Evolutionary conservation across 2,329 filamentous ascomycete genomes (phyloP), one percentile per base, ranked within the genome.

Genomic region (Ampelomyces quisqualis): DNA sequence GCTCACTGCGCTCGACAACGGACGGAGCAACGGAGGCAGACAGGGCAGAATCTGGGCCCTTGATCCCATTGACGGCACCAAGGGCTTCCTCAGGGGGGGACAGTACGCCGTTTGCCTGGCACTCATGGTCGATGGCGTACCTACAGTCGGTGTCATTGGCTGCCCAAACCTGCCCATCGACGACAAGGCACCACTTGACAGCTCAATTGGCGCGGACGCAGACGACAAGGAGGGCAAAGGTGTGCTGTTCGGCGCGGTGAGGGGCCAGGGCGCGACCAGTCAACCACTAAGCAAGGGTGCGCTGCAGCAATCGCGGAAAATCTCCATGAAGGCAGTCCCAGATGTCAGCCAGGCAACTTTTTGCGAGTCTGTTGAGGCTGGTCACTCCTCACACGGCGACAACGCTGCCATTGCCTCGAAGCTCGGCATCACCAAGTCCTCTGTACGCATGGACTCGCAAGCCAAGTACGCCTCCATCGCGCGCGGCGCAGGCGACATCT

Each of bases 391-490:
- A 42, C 94, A 98, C 71, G 82, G 81, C 56, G 88, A 96, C 69
- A 88, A 95, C 57, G 88, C 86, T 24, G 77, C 82, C 56, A 94
- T 98, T 62, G 89, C 93, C 5, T 72, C 81, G 59, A 86, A 83
- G 63, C 80, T 98, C 5, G 90, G 90, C 39, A 95, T 98, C 69
- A 91, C 86, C 15, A 83, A 82, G 58, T 82, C 86, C n/a, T 90
- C 86, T 55, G 90, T 98, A 45, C 82, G 91, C 52, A 93, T 98
- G 86, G 93, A 98, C 73, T 95, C 88, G 37, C 93, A 98, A 73
- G 91, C 93, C 58, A 98, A 98, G 73, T 98, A 98, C 72, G 91
- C 85, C 48, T 93, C 88, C 23, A 95, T 98, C 65, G 93, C 93
- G 23, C 80, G 93, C 49, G 93, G 93, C 31, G 90, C 90, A 4